Base-by-base conservation (phyloP, 2,329 filamentous ascomycete species). In the Ceratocystiopsis brevicomis region DNA sequence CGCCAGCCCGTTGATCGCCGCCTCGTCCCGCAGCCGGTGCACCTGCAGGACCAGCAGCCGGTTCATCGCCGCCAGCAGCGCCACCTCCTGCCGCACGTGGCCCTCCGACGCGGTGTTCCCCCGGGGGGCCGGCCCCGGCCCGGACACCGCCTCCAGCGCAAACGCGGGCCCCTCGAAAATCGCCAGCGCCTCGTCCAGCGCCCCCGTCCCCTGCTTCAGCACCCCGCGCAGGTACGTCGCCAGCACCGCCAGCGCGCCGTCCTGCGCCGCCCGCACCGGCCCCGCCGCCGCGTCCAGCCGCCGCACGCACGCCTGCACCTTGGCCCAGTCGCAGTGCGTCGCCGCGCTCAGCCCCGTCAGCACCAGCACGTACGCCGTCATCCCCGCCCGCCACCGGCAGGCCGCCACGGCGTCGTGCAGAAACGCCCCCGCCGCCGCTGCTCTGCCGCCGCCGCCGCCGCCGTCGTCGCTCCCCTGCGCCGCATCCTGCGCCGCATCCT, bases 121-220 rank as follows among this genome's bases (percentile, higher is more conserved):
- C 21, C 21, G 21, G 21, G 6, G 21, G 9, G n/a, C 21, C 17
- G 1, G 33, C 25, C 60, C 48, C 48, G 63, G 51, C 48, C 65
- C 50, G 44, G 36, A 12, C 6, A 41, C 44, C 12, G 34, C 33
- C 33, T 34, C 49, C 18, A 84, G 59, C 1, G 63, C 61, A 51
- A 93, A 76, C 16, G 64, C 59, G 2, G 68, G 61, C 37, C 75
- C 69, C 47, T 72, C 68, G 58, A 83, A 94, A 11, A 78, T 68
- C 4, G 63, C 52, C 14, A 86, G 61, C 4, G 88, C 86, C 2
- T 63, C 61, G n/a, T 72, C 63, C 1, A 90, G 66, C 49, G 85
- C 69, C 15, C 85, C 86, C 6, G 69, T 78, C 16, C 79, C 82
- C 61, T 95, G 88, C 42, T 76, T 66, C 51, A 85, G 80, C 9